Percentiles rank a stretch among this genome's conserved stretches.
Evolutionary conservation across 164 flowering plant species (phyloP).

Genomic region (Aristolochia contorta): DNA sequence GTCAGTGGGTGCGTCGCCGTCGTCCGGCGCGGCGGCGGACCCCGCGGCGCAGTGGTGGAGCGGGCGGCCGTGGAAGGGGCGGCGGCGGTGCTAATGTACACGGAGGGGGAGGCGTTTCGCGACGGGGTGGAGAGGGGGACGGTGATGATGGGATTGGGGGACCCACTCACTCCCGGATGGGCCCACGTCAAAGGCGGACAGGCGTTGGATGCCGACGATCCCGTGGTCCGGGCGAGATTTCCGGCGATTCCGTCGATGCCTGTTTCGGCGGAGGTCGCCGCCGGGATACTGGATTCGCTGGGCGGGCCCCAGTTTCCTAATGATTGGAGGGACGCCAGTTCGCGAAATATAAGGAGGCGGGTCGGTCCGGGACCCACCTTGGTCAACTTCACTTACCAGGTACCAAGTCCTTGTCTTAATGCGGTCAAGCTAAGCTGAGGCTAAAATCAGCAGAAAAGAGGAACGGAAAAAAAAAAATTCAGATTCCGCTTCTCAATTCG

Average conservation of each 20-base stretch:
- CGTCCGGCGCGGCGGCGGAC: constrained; percentile 44
- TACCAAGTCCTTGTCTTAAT: background rate
- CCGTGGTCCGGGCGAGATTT: constrained; percentile 37
- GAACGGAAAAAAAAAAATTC: background rate
- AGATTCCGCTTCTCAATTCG: background rate
- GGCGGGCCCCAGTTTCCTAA: constrained; percentile 42
- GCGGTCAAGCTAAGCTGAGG: too few species aligned
- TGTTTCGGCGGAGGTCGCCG: constrained; percentile 51
- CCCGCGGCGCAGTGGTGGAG: constrained; percentile 48
- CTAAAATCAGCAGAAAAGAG: background rate
- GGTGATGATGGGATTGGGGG: constrained; percentile 75
- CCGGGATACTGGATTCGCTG: constrained; percentile 39
- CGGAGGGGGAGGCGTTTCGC: constrained; percentile 26
- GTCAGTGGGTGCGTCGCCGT: constrained; percentile 61
- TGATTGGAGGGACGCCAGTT: constrained; percentile 39
- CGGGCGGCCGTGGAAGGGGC: constrained; percentile 53
- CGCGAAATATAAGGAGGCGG: constrained; percentile 8
- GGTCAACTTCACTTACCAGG: constrained; percentile 73
- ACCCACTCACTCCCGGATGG: constrained; percentile 90
- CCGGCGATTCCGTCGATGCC: constrained; percentile 83
- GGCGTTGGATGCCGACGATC: constrained; percentile 37
- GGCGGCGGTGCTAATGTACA: constrained; percentile 60
- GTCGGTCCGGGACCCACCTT: constrained; percentile 68
- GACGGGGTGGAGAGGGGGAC: constrained; percentile 74
- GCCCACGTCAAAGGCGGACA: constrained; percentile 59